phyloP scores from a whole-genome alignment of 805 yeast genomes.

The Zygosaccharomyces gambellarensis region DNA sequence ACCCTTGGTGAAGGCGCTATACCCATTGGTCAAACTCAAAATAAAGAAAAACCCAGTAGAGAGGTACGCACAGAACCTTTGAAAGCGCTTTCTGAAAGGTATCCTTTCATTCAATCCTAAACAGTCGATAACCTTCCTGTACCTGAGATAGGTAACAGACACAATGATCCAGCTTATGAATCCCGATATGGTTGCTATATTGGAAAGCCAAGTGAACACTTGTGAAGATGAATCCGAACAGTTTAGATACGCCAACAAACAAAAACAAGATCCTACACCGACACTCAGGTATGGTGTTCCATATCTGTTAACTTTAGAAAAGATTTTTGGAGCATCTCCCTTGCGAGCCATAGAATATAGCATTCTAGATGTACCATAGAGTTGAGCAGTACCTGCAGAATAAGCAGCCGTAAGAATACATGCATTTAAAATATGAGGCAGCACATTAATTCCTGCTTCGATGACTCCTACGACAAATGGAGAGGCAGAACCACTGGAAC shows the following conservation, averaged over 20 bases:
- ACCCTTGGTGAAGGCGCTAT: not conserved
- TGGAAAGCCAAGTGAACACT: conserved; percentile 58
- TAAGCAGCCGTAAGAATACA: conserved; percentile 44
- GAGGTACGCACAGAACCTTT: not conserved
- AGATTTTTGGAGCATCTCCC: conserved; percentile 46
- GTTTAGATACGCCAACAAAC: conserved; percentile 46
- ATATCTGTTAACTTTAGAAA: conserved; percentile 41
- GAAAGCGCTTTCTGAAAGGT: not conserved
- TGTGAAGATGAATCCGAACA: conserved; percentile 42
- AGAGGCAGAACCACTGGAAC: conserved; percentile 38
- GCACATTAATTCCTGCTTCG: conserved; percentile 46
- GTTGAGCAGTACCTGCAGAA: conserved; percentile 39
- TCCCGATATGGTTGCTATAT: conserved; percentile 56
- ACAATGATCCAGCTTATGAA: conserved; percentile 53
- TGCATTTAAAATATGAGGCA: conserved; percentile 46
- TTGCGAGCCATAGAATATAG: conserved; percentile 39
- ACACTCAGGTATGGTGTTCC: conserved; percentile 49
- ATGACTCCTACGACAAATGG: conserved; percentile 48
- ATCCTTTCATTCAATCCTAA: not conserved
- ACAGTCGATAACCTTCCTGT: conserved; percentile 46
- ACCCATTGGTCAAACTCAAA: conserved; percentile 1
- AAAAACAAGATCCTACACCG: conserved; percentile 18
- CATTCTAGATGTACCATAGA: conserved; percentile 48
- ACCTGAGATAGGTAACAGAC: conserved; percentile 47
- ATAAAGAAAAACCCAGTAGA: not conserved